These are phyloP conservation scores for Pythium sukuiense DNA, from an alignment of 352 stramenopile species.

Conservation along the genomic window DNA sequence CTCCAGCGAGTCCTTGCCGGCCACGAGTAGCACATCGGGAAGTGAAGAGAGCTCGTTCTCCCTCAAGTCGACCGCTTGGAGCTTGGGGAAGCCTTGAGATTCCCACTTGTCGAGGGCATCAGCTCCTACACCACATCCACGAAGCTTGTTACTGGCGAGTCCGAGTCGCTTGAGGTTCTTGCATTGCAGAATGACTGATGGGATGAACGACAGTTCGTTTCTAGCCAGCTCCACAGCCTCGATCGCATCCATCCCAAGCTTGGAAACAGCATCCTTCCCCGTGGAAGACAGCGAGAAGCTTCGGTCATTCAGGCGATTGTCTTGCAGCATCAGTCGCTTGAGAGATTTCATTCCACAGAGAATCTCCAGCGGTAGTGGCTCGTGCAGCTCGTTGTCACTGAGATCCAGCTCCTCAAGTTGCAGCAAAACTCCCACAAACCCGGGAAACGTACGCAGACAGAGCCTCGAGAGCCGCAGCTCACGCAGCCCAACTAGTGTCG, in stretches of 20 bases:
- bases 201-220: constrained; percentile 24
- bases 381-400: constrained; percentile 33
- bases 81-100: constrained; percentile 4
- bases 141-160: constrained; percentile 23
- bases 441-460: constrained; percentile 27
- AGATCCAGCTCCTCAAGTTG: constrained; percentile 38
- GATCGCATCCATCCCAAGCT: not conserved
- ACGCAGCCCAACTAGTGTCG: constrained; percentile 8
- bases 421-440: constrained; percentile 20
- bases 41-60: constrained; percentile 39
- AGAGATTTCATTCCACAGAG: constrained; percentile 25
- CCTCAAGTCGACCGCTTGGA: constrained; percentile 20
- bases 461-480: constrained; percentile 25
- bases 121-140: not conserved
- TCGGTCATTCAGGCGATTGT: constrained; percentile 36
- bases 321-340: constrained; percentile 34
- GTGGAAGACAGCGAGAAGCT: not conserved
- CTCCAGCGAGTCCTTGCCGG: constrained; percentile 31
- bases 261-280: not conserved
- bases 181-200: constrained; percentile 8
- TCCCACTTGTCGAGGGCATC: not conserved
- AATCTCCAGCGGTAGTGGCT: constrained; percentile 17
- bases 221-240: constrained; percentile 37
- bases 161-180: constrained; percentile 16
- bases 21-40: constrained; percentile 37